phyloP scores from a whole-genome alignment of 768 basidiomycete genomes.

The Hygrocybe coccinea region DNA sequence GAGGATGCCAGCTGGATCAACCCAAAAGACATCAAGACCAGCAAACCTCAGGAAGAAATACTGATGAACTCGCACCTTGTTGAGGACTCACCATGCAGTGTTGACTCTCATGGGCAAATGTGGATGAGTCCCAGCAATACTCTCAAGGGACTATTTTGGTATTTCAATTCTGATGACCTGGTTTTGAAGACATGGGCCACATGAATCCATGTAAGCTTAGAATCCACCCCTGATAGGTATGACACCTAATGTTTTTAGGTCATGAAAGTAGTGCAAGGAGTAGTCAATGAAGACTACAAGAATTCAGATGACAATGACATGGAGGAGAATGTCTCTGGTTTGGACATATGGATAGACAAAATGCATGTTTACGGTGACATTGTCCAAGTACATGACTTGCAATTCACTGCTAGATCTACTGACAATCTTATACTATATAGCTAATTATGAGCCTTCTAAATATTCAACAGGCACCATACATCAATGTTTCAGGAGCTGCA shows the following conservation, averaged over 20 bases:
- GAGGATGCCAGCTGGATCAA: too few relatives aligned
- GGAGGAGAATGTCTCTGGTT: neutral
- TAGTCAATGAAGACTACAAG: neutral
- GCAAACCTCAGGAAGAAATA: too few relatives aligned
- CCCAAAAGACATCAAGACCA: too few relatives aligned
- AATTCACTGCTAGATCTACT: neutral
- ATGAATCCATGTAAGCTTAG: neutral
- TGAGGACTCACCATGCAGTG: neutral
- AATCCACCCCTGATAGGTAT: neutral
- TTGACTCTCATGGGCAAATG: neutral
- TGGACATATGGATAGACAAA: neutral
- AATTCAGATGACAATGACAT: neutral
- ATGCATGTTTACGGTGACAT: conserved; percentile 2
- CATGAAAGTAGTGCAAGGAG: neutral
- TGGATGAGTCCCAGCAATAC: neutral
- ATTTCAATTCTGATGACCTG: neutral
- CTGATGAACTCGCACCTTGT: neutral
- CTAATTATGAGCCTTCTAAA: neutral
- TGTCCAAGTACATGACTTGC: neutral
- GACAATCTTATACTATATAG: neutral
- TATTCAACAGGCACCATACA: neutral
- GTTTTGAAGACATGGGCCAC: neutral
- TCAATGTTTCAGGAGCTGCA: neutral
- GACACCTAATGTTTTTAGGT: neutral
- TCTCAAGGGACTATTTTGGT: neutral